phyloP scores from a whole-genome alignment of 805 yeast genomes.

The Yamadazyma akitaensis region DNA sequence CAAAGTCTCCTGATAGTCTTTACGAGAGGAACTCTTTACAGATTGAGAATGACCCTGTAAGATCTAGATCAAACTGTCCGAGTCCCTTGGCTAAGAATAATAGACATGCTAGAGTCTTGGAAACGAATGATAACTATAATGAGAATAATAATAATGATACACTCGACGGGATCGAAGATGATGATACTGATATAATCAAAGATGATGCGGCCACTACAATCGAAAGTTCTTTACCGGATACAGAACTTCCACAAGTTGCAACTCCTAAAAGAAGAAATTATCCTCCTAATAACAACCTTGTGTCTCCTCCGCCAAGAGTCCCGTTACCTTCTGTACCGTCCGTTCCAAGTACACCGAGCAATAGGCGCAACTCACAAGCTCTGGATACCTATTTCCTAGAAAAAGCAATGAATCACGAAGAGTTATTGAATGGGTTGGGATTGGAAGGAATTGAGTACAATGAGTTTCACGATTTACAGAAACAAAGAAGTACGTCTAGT shows the following conservation, averaged over 20 bases:
- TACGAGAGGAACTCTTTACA: slow-evolving; percentile 5
- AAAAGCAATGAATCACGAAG: slow-evolving; percentile 16
- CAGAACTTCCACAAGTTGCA: slow-evolving; percentile 6
- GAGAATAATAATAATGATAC: slow-evolving; percentile 9
- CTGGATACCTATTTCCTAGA: slow-evolving; percentile 11
- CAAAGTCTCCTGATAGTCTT: slow-evolving; percentile 10
- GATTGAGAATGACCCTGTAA: slow-evolving; percentile 5
- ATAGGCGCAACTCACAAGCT: slow-evolving; percentile 2
- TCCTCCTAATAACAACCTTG: slow-evolving; percentile 7
- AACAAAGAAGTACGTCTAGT: slow-evolving; percentile 3
- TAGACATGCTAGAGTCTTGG: slow-evolving; percentile 45
- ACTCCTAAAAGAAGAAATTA: slow-evolving; percentile 17
- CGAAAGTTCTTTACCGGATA: slow-evolving; percentile 5
- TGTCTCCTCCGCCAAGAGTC: slow-evolving; percentile 40
- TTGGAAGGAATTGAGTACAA: slow-evolving; percentile 34
- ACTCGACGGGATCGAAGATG: slow-evolving; percentile 3
- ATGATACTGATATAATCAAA: slow-evolving; percentile 3
- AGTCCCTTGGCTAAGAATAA: slow-evolving; percentile 43
- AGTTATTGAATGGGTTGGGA: slow-evolving; percentile 36
- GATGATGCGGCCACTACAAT: slow-evolving; percentile 3
- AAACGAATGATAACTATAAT: slow-evolving; percentile 24
- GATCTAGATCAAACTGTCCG: slow-evolving; percentile 26
- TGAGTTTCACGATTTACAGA: slow-evolving; percentile 10
- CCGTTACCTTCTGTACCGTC: slow-evolving; percentile 21
- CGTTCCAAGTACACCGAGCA: slow-evolving; percentile 10